phyloP scores from a whole-genome alignment of 768 basidiomycete species.

The Rhodotorula taiwanensis region DNA sequence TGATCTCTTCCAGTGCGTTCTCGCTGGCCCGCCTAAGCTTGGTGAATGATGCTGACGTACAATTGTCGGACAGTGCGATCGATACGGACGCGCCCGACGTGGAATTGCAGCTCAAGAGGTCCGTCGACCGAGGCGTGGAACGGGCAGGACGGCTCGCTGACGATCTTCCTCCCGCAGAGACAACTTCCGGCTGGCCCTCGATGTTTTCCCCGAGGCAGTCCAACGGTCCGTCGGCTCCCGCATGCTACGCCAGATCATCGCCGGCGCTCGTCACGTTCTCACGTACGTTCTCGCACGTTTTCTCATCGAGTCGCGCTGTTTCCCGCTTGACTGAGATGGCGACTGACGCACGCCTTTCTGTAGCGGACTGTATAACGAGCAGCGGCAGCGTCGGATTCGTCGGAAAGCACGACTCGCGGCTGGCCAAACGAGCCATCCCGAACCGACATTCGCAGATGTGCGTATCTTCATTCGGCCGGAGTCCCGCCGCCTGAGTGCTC shows the following conservation, averaged over 20 bases:
- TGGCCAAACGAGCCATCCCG: not conserved
- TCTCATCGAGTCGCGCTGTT: no score
- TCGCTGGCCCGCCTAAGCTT: not conserved
- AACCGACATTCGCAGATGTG: conserved; percentile 20
- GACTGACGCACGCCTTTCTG: not conserved
- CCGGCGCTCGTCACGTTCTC: conserved; percentile 9
- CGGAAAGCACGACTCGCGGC: not conserved
- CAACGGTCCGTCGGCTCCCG: not conserved
- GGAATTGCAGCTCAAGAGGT: conserved; percentile 26
- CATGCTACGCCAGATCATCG: conserved; percentile 13
- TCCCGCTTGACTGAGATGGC: rapidly evolving
- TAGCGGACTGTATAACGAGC: conserved; percentile 25
- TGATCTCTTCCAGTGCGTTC: conserved; percentile 27
- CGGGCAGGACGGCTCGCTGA: not conserved
- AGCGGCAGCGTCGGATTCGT: conserved; percentile 13
- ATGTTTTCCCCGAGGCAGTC: conserved; percentile 10
- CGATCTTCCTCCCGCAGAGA: not conserved
- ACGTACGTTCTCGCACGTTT: no score
- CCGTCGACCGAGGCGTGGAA: not conserved
- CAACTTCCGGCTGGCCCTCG: conserved; percentile 12
- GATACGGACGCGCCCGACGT: not conserved
- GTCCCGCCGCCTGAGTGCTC: not conserved
- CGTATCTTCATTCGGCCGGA: not conserved
- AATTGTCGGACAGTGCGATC: conserved; percentile 14
- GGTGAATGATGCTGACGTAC: not conserved